phyloP scores from a whole-genome alignment of 768 basidiomycete species.

The Suillus tomentosus region DNA sequence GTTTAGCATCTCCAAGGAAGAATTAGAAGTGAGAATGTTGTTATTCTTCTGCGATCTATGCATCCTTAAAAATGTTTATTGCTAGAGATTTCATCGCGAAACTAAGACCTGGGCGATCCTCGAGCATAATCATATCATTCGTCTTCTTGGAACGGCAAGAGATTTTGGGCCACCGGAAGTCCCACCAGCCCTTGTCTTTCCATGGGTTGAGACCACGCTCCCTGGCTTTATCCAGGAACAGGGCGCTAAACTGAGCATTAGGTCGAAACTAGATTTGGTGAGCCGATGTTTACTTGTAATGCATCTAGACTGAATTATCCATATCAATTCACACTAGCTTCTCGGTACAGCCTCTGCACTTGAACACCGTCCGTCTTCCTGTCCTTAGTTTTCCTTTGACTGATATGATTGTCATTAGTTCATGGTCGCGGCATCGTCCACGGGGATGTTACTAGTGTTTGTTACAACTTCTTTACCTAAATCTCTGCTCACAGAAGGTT shows the following conservation, averaged over 20 bases:
- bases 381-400: background rate
- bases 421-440: background rate
- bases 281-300: background rate
- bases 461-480: background rate
- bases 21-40: no score
- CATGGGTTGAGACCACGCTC: conserved; percentile 16
- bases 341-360: background rate
- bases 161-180: conserved; percentile 15
- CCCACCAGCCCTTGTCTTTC: conserved; percentile 21
- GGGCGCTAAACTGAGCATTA: conserved; percentile 8
- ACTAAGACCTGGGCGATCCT: conserved; percentile 21
- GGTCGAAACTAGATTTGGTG: conserved; percentile 20
- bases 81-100: conserved; percentile 18
- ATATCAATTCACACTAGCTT: background rate
- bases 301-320: background rate
- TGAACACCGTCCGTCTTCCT: conserved; percentile 2
- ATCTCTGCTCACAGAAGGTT: background rate
- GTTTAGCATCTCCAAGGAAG: background rate
- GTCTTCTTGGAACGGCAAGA: conserved; percentile 17
- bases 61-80: background rate
- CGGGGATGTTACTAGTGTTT: conserved; percentile 8
- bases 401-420: conserved; percentile 1
- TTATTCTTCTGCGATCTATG: background rate
- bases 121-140: conserved; percentile 21
- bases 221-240: conserved; percentile 8